These are phyloP conservation scores for Lodderomyces metapsilosis DNA, from an alignment of 1,139 yeast genomes.

Conservation along the genomic window DNA sequence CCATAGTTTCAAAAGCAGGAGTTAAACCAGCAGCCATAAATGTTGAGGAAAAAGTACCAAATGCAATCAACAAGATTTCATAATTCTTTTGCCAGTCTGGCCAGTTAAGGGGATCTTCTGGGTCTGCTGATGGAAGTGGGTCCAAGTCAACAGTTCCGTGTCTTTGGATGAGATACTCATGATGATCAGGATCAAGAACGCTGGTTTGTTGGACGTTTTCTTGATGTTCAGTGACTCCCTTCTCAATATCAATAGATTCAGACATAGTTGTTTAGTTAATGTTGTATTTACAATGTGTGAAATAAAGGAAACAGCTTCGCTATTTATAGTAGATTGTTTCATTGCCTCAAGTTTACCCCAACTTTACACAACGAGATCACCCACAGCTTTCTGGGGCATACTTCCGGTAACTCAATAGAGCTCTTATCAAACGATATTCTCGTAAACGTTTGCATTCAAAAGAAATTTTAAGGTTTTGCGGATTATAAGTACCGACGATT, in stretches of 20 bases:
- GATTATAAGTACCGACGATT: no score
- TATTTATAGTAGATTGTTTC: no score
- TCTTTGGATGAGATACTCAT: conserved; percentile 15
- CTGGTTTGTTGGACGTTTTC: background rate
- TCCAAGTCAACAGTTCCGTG: conserved; percentile 18
- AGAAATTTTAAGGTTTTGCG: no score
- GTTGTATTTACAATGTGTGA: background rate
- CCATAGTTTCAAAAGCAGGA: conserved; percentile 17
- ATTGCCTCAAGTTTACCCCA: no score
- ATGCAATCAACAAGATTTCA: conserved; percentile 16
- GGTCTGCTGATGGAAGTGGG: conserved; percentile 18
- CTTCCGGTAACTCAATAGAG: no score
- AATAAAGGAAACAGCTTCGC: no score
- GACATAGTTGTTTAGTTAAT: background rate
- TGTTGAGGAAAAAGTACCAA: conserved; percentile 17
- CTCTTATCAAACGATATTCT: no score
- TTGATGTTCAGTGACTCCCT: background rate
- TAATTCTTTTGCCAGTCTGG: conserved; percentile 15
- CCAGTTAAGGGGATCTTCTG: conserved; percentile 20
- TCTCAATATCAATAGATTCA: background rate
- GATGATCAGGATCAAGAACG: conserved; percentile 11
- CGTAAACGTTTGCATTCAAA: no score
- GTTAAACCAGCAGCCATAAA: conserved; percentile 20
- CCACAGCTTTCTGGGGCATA: no score
- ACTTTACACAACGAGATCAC: no score